Base-by-base conservation (phyloP, 192 early-diverging fungal species). In the Umbelopsis isabellina region DNA sequence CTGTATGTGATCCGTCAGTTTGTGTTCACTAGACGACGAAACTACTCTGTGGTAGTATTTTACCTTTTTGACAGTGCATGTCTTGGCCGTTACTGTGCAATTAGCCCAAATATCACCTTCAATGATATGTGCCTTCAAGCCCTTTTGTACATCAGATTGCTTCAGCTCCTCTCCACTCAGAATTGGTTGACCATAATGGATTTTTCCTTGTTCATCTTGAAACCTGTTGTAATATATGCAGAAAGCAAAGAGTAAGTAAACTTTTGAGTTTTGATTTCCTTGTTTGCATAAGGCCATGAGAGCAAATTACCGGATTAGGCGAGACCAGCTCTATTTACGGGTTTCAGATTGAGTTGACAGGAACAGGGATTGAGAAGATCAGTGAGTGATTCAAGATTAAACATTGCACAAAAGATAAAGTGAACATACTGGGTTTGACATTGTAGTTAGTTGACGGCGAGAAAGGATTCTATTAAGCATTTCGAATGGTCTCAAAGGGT, bases 161-260 rank as follows among this genome's bases (percentile, higher is more conserved):
- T 44, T 61, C 35, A 44, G 69, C 66, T 33, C 44, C n/a, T 66
- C 46, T 11, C 69, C 50, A 23, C 37, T 25, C 21, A 53, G 66
- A 49, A 72, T 73, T 3, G 85, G 85, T 66, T 87, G 75, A 2
- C 87, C 87, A 2, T 79, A 74, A 49, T 85, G 76, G 25, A 80
- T 71, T 27, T 84, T 80, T 2, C 81, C 78, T 53, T 84, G 83
- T 33, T 78, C 75, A 53, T 75, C 79, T 47, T 80, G 51, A 65
- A 88, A 88, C 20, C 87, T 85, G 52, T 25, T 35, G 44, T 41
- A 16, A 3, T 61, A 18, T 25, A 35, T 3, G 22, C n/a, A 5
- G 3, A 35, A 61, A 61, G 25, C 12, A 18, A 25, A 35, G 6
- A 35, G 12, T 35, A 16, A 61, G 55, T 18, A 3, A 21, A 3